Evolutionary conservation across 257 asterid genomes (phyloP), one percentile per base, ranked within the genome.

Genomic region (Galeopsis tetrahit): DNA sequence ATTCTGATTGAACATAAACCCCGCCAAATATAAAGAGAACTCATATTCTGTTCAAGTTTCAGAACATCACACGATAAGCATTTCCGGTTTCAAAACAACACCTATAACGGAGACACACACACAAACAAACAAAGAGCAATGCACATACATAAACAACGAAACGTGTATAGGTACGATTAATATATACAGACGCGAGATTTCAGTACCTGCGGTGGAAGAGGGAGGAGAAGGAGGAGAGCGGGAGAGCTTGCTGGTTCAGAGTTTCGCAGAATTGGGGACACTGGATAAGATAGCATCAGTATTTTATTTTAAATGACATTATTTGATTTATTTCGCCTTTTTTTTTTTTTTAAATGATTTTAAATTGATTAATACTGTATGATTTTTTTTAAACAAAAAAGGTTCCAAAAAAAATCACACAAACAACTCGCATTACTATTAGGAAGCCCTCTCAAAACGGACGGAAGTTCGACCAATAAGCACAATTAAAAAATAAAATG

Each of bases 191-290:
- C 14, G 55, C 52, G 58, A 73, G 64, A 64, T 60, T 66, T 63
- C 13, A 53, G 40, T 73, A 77, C 82, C 82, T 15, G 70, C 68
- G 73, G 79, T 57, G 31, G 80, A 77, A 66, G 52, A 67, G 52
- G 5, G 9, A 58, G 8, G 68, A 59, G 69, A 3, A 21, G 32
- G 69, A 11, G 17, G 44, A 5, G 67, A 62, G 67, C 7, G 57
- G 60, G 70, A 65, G 72, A 52, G 13, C 66, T 31, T 66, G 70
- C 75, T 36, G 59, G 60, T 36, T 44, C 3, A 21, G 73, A 67
- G 34, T 67, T 71, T 75, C 66, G 17, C 52, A 59, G 65, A 58
- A 58, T 51, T 77, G 82, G 82, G 82, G 85, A 75, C 39, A 14
- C 17, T n/a, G 49, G 68, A 63, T 81, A 81, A 78, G 85, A 77